Percentiles rank a stretch among this genome's conserved stretches.
Evolutionary conservation across 2,329 filamentous ascomycete species (phyloP).

Genomic region (Aspergillus ibericus): DNA sequence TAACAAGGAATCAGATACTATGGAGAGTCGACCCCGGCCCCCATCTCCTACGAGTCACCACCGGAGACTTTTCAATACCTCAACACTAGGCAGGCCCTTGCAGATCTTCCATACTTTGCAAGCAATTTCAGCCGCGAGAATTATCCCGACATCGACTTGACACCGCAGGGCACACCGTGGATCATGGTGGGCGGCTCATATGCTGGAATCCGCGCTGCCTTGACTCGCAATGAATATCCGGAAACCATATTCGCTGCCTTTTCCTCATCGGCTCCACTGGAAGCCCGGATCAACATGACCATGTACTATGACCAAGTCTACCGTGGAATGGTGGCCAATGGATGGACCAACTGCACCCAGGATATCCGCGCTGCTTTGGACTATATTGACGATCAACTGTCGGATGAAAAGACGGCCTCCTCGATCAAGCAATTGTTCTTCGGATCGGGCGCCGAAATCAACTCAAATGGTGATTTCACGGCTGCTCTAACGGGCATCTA

Average conservation of each 20-base stretch:
- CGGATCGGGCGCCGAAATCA: conserved; percentile 47
- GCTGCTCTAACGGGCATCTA: conserved; percentile 44
- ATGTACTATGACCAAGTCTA: conserved; percentile 54
- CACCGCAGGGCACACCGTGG: conserved; percentile 46
- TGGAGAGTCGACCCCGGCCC: conserved; percentile 42
- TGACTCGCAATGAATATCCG: conserved; percentile 45
- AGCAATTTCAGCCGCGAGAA: conserved; percentile 37
- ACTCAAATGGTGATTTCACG: conserved; percentile 50
- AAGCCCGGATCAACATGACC: conserved; percentile 53
- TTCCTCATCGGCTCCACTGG: conserved; percentile 46
- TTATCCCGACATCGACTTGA: conserved; percentile 37
- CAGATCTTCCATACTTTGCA: conserved; percentile 48
- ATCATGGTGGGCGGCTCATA: conserved; percentile 50
- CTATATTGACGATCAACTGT: conserved; percentile 52
- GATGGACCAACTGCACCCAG: conserved; percentile 51
- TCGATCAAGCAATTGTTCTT: conserved; percentile 52
- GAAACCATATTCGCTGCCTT: conserved; percentile 44
- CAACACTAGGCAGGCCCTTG: conserved; percentile 46
- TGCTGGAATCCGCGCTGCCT: conserved; percentile 45
- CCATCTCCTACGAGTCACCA: conserved; percentile 35
- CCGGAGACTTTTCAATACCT: conserved; percentile 45
- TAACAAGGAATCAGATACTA: conserved; percentile 40
- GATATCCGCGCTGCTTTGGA: conserved; percentile 51
- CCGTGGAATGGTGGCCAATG: conserved; percentile 50
- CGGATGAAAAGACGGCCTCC: conserved; percentile 34